These are phyloP conservation scores for Populus nigra DNA, from an alignment of 345 rosid genomes.

Conservation along the genomic window DNA sequence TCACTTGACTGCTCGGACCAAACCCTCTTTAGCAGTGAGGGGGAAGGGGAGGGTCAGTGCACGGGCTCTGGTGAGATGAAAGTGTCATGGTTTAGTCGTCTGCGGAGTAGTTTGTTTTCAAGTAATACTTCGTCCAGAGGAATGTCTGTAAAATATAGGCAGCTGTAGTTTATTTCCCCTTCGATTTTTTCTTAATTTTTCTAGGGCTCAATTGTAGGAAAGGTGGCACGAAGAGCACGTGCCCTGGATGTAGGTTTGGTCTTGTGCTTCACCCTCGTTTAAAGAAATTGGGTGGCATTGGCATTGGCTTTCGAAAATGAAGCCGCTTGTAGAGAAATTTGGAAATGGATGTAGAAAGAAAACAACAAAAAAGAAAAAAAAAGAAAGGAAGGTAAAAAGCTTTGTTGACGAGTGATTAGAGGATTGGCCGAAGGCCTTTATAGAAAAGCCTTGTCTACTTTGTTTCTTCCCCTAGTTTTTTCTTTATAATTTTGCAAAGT, in stretches of 20 bases:
- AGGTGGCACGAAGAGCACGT: constrained; percentile 9
- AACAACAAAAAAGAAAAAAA: background rate
- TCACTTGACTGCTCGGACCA: constrained; percentile 94
- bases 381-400: background rate
- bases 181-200: background rate
- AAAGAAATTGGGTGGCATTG: constrained; percentile 12
- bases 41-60: constrained; percentile 78
- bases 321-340: constrained; percentile 20
- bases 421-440: constrained; percentile 31
- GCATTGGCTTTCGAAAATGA: constrained; percentile 23
- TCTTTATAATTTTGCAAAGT: background rate
- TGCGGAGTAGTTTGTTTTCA: constrained; percentile 45
- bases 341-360: constrained; percentile 5
- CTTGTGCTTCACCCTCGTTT: constrained; percentile 17
- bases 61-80: constrained; percentile 70
- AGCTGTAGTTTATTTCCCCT: background rate
- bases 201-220: constrained; percentile 16
- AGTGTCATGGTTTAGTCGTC: constrained; percentile 46
- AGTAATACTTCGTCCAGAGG: constrained; percentile 17
- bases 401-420: constrained; percentile 10
- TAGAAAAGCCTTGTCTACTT: background rate
- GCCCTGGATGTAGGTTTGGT: constrained; percentile 16
- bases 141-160: constrained; percentile 29
- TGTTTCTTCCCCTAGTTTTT: background rate
- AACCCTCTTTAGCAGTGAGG: constrained; percentile 84